phyloP scores from a whole-genome alignment of 495 filamentous ascomycete genomes.

The Amphirosellinia nigrospora region DNA sequence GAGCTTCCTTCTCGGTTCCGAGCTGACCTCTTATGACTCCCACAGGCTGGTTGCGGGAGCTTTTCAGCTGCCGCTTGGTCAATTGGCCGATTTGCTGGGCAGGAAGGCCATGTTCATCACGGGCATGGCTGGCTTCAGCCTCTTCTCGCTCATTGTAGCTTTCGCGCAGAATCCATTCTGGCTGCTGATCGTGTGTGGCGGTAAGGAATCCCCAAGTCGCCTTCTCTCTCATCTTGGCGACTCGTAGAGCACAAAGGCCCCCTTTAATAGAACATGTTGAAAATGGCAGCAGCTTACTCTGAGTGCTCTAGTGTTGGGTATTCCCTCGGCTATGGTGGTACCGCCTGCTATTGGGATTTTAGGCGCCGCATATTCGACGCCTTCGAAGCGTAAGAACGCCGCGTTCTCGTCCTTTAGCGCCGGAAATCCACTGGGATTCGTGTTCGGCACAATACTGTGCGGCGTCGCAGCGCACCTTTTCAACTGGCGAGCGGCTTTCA shows the following conservation, averaged over 20 bases:
- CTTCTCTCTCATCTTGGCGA: not conserved
- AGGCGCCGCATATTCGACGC: constrained; percentile 65
- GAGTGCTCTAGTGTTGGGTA: constrained; percentile 56
- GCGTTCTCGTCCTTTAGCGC: constrained; percentile 75
- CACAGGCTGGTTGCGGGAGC: constrained; percentile 66
- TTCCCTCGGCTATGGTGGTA: constrained; percentile 67
- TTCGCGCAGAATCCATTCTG: constrained; percentile 68
- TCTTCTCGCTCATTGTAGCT: constrained; percentile 61
- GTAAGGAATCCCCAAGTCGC: not conserved
- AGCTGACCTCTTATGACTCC: not conserved
- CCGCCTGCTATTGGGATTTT: constrained; percentile 71
- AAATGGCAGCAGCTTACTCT: not conserved
- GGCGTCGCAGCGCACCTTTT: constrained; percentile 67
- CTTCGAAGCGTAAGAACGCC: constrained; percentile 69
- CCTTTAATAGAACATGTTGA: not conserved
- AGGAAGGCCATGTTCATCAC: constrained; percentile 66
- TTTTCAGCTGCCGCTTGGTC: constrained; percentile 71
- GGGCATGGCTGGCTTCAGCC: constrained; percentile 64
- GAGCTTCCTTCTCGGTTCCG: not conserved
- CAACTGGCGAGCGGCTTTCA: constrained; percentile 69
- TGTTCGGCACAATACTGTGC: constrained; percentile 68
- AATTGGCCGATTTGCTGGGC: constrained; percentile 71
- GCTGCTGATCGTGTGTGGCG: constrained; percentile 67
- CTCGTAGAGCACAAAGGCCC: too few species aligned
- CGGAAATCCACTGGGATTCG: constrained; percentile 74